Base-by-base conservation (phyloP, 768 basidiomycete species). In the Suillus variegatus region DNA sequence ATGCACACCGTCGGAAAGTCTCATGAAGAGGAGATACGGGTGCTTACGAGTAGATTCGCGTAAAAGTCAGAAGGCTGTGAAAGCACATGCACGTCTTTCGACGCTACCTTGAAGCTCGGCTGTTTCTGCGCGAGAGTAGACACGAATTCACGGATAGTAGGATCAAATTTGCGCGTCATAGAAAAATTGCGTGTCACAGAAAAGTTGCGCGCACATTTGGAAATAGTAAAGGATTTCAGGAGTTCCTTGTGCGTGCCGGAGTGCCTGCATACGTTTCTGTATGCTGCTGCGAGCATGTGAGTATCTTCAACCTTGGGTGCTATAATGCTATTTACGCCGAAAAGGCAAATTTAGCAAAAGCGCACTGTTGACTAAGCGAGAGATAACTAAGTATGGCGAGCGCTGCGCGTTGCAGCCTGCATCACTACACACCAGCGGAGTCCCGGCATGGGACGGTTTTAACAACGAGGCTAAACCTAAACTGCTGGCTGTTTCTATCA, bases 11-110 rank as follows among this genome's bases (percentile, higher is more conserved):
- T 62, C n/a, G 58, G 32, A 35, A 60, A 28, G 64, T 32, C 58
- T 35, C 16, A 55, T 13, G 36, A 41, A n/a, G 14, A 25, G 9
- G 41, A 52, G 13, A 41, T 41, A 47, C n/a, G 63, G 16, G 14
- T 25, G 79, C 86, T 66, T 64, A 89, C 90, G 69, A 91, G 68
- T 32, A 94, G 71, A 0, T 60, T 67, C 6, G 70, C 28, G 72
- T 89, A 85, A 70, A 94, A 94, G 35, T 86, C 78, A 14, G 77
- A 68, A 0, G 93, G 93, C 46, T 82, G 77, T 32, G 76, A 75
- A 64, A 93, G 78, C 2, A 94, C 79, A 13, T 77, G 77, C 35
- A 93, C 79, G 61, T 84, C 79, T 40, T 80, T 68, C 1, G 85
- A 76, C 22, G 80, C 64, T 6, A 87, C 68, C 0, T 78, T 66